Base-by-base conservation (phyloP, 2,329 filamentous ascomycete genomes). In the Penicillium frequentans region DNA sequence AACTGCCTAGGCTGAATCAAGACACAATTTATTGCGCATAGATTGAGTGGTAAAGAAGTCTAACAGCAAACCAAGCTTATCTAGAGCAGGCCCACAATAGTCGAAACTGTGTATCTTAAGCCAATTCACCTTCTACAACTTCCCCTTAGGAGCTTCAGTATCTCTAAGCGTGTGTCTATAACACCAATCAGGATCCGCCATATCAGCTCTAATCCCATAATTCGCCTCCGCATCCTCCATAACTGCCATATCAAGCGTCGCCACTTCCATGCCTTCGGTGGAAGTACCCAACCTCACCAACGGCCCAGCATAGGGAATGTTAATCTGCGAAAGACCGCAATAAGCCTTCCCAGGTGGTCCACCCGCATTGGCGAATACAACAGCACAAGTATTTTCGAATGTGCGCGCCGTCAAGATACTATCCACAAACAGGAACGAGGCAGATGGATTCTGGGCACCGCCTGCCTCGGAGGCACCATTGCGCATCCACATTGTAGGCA, bases 401-500 rank as follows among this genome's bases (percentile, higher is more conserved):
- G 35, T 19, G 8, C 35, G n/a, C 5, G 35, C 35, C 3, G 35
- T 39, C n/a, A 39, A 3, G 1, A 39, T 39, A 39, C 35, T 39
- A 39, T 39, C 35, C 35, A 39, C 16, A 19, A 39, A 39, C 16
- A 39, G 35, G n/a, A 16, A 19, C 35, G 35, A 6, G 8, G 35
- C 35, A 19, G 35, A 19, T 3, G 8, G n/a, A 9, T 39, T 39
- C n/a, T 39, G 35, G 5, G 16, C 16, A 9, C 9, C 7, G 35
- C 81, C 82, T 10, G 69, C 74, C 3, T 73, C 67, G 0, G 75
- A 79, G 57, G 81, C 82, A 57, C 83, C 82, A 26, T 55, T 64
- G 14, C 56, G 58, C 43, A 60, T 77, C 78, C 82, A 84, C 63
- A 83, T 83, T 0, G 79, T 82, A 0, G 82, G 82, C 7, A 83